Evolutionary conservation across 768 basidiomycete genomes (phyloP), one percentile per base, ranked within the genome.

Genomic region (Russula vinacea): DNA sequence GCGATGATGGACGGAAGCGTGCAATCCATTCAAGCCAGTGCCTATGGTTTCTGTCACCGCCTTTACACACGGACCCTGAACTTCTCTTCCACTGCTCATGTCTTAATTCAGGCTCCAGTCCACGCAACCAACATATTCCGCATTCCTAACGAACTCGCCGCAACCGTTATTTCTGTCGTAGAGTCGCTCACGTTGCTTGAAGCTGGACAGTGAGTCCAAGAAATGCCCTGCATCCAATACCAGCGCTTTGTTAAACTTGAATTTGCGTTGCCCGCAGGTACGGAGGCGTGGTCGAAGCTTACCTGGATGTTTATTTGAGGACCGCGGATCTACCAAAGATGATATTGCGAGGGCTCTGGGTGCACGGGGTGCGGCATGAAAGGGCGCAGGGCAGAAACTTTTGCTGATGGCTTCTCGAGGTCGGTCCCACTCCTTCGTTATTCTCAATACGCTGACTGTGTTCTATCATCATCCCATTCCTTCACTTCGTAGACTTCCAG

Each of bases 271-370:
- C 33, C 8, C 8, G 52, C 55, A 88, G 86, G 69, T 87, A 86
- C 76, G 85, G 84, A 19, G 75, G 78, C 45, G 81, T 85, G 35
- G 86, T 87, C 32, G 86, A 87, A 72, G 82, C 79, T 52, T 87
- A 85, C 69, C 70, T 88, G 29, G 86, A 89, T 17, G 84, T 87
- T 19, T 88, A 86, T 69, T 71, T 89, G 52, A 76, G 79, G 10
- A 87, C 85, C 19, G 85, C 86, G 0, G 80, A 82, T 53, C 72
- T 89, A 19, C 73, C 82, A 29, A 78, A 76, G 54, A 76, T 50
- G 81, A 86, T 64, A 70, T 84, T 3, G 79, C 81, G 5, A 79
- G 75, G 61, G 87, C 86, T 1, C 73, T 87, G 62, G 68, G 86
- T 11, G 84, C 84, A 1, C 74, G 86, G 45, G 85, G 81, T 7